Conservation (phyloP, 139 green algal genomes). For the Bryopsis sp. region DNA sequence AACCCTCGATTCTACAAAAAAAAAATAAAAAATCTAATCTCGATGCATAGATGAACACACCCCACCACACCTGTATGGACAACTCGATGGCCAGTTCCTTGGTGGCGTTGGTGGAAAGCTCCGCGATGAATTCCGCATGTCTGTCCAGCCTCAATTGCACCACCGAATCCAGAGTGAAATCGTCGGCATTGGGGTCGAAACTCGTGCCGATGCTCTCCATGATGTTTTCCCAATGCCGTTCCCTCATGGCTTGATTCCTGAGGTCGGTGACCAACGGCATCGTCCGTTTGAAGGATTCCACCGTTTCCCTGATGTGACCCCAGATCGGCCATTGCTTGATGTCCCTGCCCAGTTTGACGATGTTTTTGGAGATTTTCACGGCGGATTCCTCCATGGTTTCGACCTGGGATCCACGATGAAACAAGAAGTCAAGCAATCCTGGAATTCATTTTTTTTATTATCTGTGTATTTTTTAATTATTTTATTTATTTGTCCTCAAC, state of each 20-base stretch:
- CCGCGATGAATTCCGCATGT: slow-evolving; percentile 68
- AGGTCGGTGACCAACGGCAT: slow-evolving; percentile 84
- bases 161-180: slow-evolving; percentile 71
- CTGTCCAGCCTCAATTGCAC: slow-evolving; percentile 61
- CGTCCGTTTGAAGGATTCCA: slow-evolving; percentile 83
- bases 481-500: too few species aligned
- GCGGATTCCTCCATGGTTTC: slow-evolving; percentile 74
- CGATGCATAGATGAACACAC: neutral
- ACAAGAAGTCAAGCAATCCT: neutral
- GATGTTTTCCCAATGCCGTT: slow-evolving; percentile 71
- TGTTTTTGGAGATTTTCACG: slow-evolving; percentile 46
- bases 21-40: neutral
- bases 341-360: slow-evolving; percentile 66
- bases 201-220: slow-evolving; percentile 45
- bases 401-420: slow-evolving; percentile 32
- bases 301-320: slow-evolving; percentile 54
- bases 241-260: slow-evolving; percentile 69
- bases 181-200: slow-evolving; percentile 53
- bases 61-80: neutral
- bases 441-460: too few species aligned
- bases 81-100: slow-evolving; percentile 68
- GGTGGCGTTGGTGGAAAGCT: slow-evolving; percentile 61
- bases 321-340: slow-evolving; percentile 67
- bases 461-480: too few species aligned
- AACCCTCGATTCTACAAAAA: neutral